phyloP scores from a whole-genome alignment of 768 basidiomycete genomes.

The Phanerodontia chrysosporium region DNA sequence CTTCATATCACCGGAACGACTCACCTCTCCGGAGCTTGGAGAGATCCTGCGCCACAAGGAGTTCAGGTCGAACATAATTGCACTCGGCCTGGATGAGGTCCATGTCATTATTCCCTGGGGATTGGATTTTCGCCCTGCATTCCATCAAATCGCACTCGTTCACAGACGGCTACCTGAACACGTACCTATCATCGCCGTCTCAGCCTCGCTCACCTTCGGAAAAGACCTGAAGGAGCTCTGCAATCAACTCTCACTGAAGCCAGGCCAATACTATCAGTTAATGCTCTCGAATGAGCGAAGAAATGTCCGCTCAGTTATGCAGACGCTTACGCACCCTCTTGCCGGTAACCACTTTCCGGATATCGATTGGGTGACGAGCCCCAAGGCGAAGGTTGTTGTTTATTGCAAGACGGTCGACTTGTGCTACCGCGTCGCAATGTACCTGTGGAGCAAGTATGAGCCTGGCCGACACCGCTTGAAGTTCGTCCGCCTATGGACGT shows the following conservation, averaged over 20 bases:
- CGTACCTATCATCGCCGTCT: neutral
- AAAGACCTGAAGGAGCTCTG: neutral
- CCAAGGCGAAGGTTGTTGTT: neutral
- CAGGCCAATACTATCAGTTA: neutral
- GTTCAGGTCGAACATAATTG: neutral
- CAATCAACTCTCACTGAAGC: neutral
- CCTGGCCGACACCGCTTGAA: neutral
- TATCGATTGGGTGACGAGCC: neutral
- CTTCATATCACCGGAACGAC: constrained; percentile 6
- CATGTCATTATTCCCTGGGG: constrained; percentile 5
- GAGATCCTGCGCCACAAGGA: neutral
- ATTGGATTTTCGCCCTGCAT: neutral
- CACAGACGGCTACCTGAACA: neutral
- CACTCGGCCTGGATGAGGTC: constrained; percentile 7
- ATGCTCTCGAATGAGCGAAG: neutral
- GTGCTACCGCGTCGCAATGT: neutral
- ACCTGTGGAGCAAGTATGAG: neutral
- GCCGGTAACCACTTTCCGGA: neutral
- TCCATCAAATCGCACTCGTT: neutral
- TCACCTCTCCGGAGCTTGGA: neutral
- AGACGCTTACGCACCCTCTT: neutral
- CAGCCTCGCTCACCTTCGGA: neutral
- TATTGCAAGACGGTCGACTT: constrained; percentile 2
- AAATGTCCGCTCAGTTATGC: neutral
- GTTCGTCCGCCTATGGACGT: neutral